phyloP scores from a whole-genome alignment of 2,329 filamentous ascomycete species.

The Xenosphaeropsis pyriputrescens region DNA sequence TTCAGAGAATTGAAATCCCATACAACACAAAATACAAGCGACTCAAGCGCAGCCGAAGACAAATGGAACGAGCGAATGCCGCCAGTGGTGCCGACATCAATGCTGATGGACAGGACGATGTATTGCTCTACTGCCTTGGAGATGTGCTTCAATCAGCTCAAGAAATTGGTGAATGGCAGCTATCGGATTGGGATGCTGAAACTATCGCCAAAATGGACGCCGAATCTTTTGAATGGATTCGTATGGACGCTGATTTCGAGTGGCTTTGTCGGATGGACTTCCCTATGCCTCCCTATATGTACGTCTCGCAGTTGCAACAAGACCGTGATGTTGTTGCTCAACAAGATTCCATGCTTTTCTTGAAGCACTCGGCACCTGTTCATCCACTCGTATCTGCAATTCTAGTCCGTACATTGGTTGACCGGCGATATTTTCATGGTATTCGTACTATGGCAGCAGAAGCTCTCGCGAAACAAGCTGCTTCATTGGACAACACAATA shows the following conservation, averaged over 20 bases:
- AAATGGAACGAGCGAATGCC: constrained; percentile 62
- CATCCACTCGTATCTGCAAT: constrained; percentile 81
- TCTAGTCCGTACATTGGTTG: constrained; percentile 77
- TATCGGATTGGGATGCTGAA: constrained; percentile 80
- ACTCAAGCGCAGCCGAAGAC: constrained; percentile 71
- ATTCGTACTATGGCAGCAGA: constrained; percentile 77
- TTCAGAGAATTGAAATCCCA: constrained; percentile 80
- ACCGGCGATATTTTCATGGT: constrained; percentile 84
- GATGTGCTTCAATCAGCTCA: constrained; percentile 76
- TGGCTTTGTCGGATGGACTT: constrained; percentile 82
- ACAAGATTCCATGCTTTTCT: constrained; percentile 61
- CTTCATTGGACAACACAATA: constrained; percentile 52
- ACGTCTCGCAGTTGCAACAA: constrained; percentile 90
- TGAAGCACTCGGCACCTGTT: constrained; percentile 43
- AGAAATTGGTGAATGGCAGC: constrained; percentile 69
- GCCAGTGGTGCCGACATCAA: constrained; percentile 46
- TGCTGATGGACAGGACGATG: constrained; percentile 59
- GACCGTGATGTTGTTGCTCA: constrained; percentile 93
- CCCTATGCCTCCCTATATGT: constrained; percentile 92
- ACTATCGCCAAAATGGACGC: constrained; percentile 86
- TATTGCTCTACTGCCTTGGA: constrained; percentile 80
- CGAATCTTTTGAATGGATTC: constrained; percentile 97
- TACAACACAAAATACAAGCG: constrained; percentile 99
- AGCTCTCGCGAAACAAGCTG: constrained; percentile 62
- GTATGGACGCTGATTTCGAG: constrained; percentile 95